Base-by-base conservation (phyloP, 768 basidiomycete species). In the Rhodotorula toruloides region DNA sequence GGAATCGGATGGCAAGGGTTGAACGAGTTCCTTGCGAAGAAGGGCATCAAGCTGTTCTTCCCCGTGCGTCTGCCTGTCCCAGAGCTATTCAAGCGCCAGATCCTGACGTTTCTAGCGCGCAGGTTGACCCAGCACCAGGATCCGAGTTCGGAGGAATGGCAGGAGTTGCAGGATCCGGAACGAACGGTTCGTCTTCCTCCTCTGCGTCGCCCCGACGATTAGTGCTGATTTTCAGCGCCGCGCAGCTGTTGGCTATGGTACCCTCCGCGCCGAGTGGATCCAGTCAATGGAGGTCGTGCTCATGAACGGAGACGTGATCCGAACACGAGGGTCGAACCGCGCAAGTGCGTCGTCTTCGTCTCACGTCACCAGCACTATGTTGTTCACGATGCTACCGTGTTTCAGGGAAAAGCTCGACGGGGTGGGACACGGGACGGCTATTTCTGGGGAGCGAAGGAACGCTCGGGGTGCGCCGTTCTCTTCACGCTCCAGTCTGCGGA, bases 261-360 rank as follows among this genome's bases (percentile, higher is more conserved):
- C 69, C 0, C 39, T 70, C 37, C 44, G 69, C 4, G 64, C 37
- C 6, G 69, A 70, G 40, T 70, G 69, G 69, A 63, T 70, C 21
- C 55, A 54, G 29, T 56, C 54, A 0, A 54, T 70, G 47, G 57
- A 63, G 34, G 69, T 70, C 17, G 91, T 96, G 0, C 83, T 94
- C 5, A 89, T 91, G 4, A 85, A 84, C 10, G 92, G 92, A 2
- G 84, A 91, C 75, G 86, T 94, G 19, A 92, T 96, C 75, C 92
- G 92, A 74, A 96, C 92, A 3, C 84, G 91, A 12, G 79, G 73
- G 72, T 76, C 9, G 37, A 77, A 67, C 62, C 64, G 65, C 27
- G 65, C 60, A 22, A 56, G 60, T 58, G 8, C 54, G 63, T 58
- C 31, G 27, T 11, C 27, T 16, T 49, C 9, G 6, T 27, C 50